phyloP scores from a whole-genome alignment of 495 filamentous ascomycete genomes.

The Aspergillus panamensis region DNA sequence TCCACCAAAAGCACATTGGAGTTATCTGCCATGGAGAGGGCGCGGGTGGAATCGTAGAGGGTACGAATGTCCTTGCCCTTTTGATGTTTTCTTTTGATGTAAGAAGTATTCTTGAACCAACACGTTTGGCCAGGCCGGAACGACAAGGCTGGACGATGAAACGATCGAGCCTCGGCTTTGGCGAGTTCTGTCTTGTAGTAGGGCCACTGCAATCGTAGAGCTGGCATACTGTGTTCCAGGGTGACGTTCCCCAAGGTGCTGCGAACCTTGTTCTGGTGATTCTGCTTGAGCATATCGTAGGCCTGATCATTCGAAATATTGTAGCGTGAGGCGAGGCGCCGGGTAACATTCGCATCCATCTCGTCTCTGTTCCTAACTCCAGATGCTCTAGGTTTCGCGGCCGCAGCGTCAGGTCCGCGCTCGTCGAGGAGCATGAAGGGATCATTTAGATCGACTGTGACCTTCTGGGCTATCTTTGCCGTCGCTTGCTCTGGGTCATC shows the following conservation, averaged over 20 bases:
- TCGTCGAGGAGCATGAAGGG: constrained; percentile 79
- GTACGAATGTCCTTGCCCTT: constrained; percentile 71
- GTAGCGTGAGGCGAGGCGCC: constrained; percentile 68
- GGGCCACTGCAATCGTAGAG: constrained; percentile 85
- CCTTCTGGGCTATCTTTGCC: constrained; percentile 64
- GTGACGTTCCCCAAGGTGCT: constrained; percentile 80
- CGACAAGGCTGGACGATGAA: constrained; percentile 74
- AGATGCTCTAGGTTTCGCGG: constrained; percentile 37
- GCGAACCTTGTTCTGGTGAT: constrained; percentile 90
- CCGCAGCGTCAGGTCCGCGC: constrained; percentile 47
- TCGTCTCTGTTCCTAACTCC: constrained; percentile 35
- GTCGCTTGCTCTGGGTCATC: constrained; percentile 62
- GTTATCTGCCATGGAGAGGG: constrained; percentile 82
- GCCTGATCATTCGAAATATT: constrained; percentile 95
- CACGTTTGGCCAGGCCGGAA: constrained; percentile 60
- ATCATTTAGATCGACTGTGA: constrained; percentile 87
- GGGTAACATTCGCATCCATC: constrained; percentile 38
- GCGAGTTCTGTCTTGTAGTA: constrained; percentile 84
- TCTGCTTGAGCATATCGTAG: constrained; percentile 93
- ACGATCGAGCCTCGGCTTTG: constrained; percentile 77
- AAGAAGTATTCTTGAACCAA: constrained; percentile 43
- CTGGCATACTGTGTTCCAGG: constrained; percentile 89
- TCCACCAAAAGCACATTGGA: constrained; percentile 82
- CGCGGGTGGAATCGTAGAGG: constrained; percentile 68
- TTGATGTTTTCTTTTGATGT: constrained; percentile 69